Evolutionary conservation across 345 rosid species (phyloP).

Genomic region (Moricandia arvensis): DNA sequence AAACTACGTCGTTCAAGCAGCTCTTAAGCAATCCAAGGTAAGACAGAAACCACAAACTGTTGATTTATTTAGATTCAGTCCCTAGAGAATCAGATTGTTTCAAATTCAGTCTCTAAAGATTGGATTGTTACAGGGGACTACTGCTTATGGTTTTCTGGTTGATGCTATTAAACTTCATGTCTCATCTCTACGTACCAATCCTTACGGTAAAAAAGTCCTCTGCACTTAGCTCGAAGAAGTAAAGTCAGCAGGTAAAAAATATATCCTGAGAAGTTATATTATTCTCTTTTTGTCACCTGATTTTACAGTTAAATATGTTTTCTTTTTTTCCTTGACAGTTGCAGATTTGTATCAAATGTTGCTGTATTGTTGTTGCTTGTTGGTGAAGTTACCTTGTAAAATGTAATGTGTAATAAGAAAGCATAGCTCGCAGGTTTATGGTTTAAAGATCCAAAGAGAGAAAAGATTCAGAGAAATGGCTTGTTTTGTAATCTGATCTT

Average conservation of each 20-base stretch:
- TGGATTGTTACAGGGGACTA: conserved; percentile 50
- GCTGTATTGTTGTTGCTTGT: conserved; percentile 21
- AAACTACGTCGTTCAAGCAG: conserved; percentile 82
- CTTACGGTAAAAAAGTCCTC: conserved; percentile 82
- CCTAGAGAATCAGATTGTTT: not conserved
- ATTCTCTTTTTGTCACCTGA: not conserved
- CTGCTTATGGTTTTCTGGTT: conserved; percentile 47
- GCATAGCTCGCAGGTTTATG: conserved; percentile 23
- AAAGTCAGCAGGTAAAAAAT: conserved; percentile 31
- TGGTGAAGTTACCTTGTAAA: conserved; percentile 36
- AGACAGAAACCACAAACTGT: not conserved
- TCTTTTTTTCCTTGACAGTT: conserved; percentile 9
- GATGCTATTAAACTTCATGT: conserved; percentile 65
- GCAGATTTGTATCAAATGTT: conserved; percentile 35
- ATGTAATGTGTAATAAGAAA: conserved; percentile 25
- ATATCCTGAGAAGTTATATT: not conserved
- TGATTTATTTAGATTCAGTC: not conserved
- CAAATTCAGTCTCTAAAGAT: not conserved
- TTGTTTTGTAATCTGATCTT: conserved; percentile 1
- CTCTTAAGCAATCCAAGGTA: conserved; percentile 66
- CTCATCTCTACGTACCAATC: conserved; percentile 64
- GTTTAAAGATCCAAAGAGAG: not conserved
- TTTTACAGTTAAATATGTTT: not conserved
- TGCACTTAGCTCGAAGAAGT: conserved; percentile 59
- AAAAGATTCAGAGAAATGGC: not conserved